These are phyloP conservation scores for Penicillium odoratum DNA, from an alignment of 495 filamentous ascomycete species.

Conservation along the genomic window DNA sequence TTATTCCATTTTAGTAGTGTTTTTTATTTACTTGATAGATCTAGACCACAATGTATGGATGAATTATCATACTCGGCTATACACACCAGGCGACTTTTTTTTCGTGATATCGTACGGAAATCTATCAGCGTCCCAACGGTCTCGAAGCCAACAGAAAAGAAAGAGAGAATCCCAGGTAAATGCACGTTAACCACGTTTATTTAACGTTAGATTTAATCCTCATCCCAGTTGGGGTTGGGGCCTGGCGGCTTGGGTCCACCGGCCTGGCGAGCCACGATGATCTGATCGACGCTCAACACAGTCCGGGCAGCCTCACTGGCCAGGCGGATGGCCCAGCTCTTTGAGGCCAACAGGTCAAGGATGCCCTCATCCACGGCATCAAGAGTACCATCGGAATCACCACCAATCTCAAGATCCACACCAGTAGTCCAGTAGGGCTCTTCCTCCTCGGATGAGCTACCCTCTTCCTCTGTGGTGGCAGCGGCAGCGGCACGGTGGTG, in stretches of 20 bases:
- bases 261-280: slow-evolving; percentile 96
- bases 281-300: slow-evolving; percentile 96
- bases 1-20: background rate
- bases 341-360: slow-evolving; percentile 84
- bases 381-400: slow-evolving; percentile 74
- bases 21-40: background rate
- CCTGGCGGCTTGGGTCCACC: slow-evolving; percentile 96
- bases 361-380: slow-evolving; percentile 91
- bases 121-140: slow-evolving; percentile 28
- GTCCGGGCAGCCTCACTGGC: slow-evolving; percentile 94
- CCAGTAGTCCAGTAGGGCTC: slow-evolving; percentile 83
- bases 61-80: slow-evolving; percentile 29
- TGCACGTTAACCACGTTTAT: slow-evolving; percentile 14
- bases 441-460: slow-evolving; percentile 46
- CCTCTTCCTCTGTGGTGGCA: slow-evolving; percentile 38
- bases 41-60: slow-evolving; percentile 19
- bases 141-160: slow-evolving; percentile 21
- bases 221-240: slow-evolving; percentile 97
- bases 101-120: slow-evolving; percentile 32
- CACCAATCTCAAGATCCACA: slow-evolving; percentile 87
- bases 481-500: slow-evolving; percentile 61
- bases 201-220: slow-evolving; percentile 63
- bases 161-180: slow-evolving; percentile 2
- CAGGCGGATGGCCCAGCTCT: slow-evolving; percentile 94
- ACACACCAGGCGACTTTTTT: slow-evolving; percentile 27